Evolutionary conservation across 208 protist species (phyloP).

Genomic region (Crithidia thermophila): DNA sequence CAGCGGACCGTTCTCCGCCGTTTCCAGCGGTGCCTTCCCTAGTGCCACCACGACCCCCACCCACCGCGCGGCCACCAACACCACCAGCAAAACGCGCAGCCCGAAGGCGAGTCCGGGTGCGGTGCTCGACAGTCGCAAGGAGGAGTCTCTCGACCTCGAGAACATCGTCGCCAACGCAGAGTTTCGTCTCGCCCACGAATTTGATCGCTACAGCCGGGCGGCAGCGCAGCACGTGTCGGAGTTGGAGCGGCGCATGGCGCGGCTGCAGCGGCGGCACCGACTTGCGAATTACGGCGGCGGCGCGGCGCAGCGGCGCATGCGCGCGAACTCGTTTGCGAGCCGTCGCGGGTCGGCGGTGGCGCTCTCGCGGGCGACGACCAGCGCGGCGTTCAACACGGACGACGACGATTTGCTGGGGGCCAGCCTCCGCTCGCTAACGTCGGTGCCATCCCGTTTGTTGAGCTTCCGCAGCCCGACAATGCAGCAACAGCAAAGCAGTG

Average conservation of each 20-base stretch:
- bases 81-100: background rate
- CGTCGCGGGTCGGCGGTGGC: conserved; percentile 6
- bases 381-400: background rate
- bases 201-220: conserved; percentile 63
- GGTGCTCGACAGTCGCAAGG: background rate
- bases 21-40: no score
- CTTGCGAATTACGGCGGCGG: background rate
- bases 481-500: background rate
- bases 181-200: conserved; percentile 66
- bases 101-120: no score
- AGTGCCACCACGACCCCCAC: background rate
- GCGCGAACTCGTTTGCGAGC: background rate
- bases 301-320: background rate
- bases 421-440: conserved; percentile 2
- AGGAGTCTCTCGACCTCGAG: conserved; percentile 58
- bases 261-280: conserved; percentile 17
- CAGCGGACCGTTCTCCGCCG: no score
- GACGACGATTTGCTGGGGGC: background rate
- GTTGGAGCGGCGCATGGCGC: conserved; percentile 47
- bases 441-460: background rate
- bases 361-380: background rate
- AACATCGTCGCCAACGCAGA: conserved; percentile 79
- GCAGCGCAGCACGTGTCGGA: conserved; percentile 60
- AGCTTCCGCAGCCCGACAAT: background rate
- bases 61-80: background rate